These are phyloP conservation scores for Candida schatavii DNA, from an alignment of 805 yeast species.

Conservation along the genomic window DNA sequence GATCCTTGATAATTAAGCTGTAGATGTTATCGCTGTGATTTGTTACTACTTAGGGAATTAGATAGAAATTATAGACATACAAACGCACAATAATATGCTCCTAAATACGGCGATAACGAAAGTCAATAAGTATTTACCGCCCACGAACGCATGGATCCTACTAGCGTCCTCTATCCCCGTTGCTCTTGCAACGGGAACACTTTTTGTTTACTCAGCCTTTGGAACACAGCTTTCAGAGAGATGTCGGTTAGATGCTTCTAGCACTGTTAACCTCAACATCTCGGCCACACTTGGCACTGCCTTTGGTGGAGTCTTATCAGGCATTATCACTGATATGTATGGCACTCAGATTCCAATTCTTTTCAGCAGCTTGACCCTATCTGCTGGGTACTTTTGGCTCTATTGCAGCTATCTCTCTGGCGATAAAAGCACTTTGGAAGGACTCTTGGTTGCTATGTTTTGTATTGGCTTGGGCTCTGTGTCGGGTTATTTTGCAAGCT, in stretches of 20 bases:
- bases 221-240: constrained; percentile 29
- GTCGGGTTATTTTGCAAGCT: constrained; percentile 30
- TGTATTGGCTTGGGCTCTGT: constrained; percentile 32
- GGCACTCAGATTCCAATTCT: constrained; percentile 35
- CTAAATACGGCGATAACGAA: constrained; percentile 11
- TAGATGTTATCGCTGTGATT: no score
- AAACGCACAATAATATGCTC: no score
- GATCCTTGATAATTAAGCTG: background rate
- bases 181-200: constrained; percentile 31
- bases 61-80: no score
- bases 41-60: no score
- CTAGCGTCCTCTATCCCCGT: constrained; percentile 28
- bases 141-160: constrained; percentile 25
- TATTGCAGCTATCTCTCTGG: constrained; percentile 21
- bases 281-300: constrained; percentile 31
- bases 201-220: constrained; percentile 33
- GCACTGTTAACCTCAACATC: constrained; percentile 30
- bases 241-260: constrained; percentile 26
- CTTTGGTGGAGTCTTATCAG: constrained; percentile 31
- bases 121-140: constrained; percentile 20
- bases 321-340: constrained; percentile 29
- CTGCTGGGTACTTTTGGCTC: constrained; percentile 28
- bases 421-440: constrained; percentile 10
- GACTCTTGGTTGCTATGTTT: constrained; percentile 26
- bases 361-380: constrained; percentile 20